Conservation (phyloP, 1,284 basidiomycete species). For the Marasmius tenuissimus region DNA sequence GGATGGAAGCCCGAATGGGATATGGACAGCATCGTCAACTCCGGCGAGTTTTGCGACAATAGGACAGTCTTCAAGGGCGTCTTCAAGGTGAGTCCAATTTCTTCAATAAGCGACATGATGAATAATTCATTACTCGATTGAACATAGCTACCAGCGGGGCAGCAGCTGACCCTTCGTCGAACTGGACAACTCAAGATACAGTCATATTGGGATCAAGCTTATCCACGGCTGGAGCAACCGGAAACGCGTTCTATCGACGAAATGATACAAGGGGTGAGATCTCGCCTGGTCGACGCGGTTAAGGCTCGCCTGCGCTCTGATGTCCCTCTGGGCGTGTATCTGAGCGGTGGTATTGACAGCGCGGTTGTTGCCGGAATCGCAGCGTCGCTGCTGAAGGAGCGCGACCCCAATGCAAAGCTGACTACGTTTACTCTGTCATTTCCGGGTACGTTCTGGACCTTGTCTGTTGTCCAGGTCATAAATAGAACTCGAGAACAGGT, state of each 20-base stretch:
- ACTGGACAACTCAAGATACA: constrained; percentile 6
- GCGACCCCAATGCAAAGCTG: constrained; percentile 7
- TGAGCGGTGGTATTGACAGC: constrained; percentile 21
- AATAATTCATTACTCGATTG: neutral
- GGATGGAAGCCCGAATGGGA: constrained; percentile 23
- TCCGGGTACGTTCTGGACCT: constrained; percentile 3
- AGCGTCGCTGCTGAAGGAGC: constrained; percentile 9
- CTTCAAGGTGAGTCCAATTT: constrained; percentile 15
- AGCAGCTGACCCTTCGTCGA: constrained; percentile 5
- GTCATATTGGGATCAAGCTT: constrained; percentile 15
- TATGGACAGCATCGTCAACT: constrained; percentile 20
- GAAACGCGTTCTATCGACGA: constrained; percentile 9
- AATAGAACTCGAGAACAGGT: neutral
- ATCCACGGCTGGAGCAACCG: neutral
- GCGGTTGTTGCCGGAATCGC: constrained; percentile 19
- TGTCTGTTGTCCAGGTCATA: neutral
- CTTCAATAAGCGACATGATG: too few relatives aligned
- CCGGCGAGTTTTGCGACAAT: constrained; percentile 18
- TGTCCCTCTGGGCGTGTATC: constrained; percentile 14
- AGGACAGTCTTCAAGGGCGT: constrained; percentile 21
- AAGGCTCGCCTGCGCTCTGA: constrained; percentile 12
- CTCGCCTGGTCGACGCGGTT: constrained; percentile 12
- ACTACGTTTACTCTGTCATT: constrained; percentile 12
- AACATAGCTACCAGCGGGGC: constrained; percentile 7
- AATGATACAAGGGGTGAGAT: constrained; percentile 10